Evolutionary conservation across 2,329 filamentous ascomycete genomes (phyloP), one percentile per base, ranked within the genome.

Genomic region (Xylariaceae sp.): DNA sequence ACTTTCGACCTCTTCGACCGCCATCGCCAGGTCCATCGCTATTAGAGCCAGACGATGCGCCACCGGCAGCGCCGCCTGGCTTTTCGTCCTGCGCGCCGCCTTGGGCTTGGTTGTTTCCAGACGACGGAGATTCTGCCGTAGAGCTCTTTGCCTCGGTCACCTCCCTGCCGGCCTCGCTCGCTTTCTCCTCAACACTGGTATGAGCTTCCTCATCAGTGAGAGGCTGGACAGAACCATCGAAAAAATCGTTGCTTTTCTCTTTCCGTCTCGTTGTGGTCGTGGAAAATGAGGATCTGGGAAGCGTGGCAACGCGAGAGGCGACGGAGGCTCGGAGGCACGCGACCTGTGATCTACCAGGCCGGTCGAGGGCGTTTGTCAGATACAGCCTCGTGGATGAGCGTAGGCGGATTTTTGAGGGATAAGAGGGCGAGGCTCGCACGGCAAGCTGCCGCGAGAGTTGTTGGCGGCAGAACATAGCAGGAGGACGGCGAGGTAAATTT

Each of bases 1-100:
- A 79, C 67, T 88, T 92, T 60, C 84, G 81, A 49, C 90, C 86
- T 65, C 84, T 88, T 71, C 83, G 87, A 45, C 87, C 83, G 19
- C 86, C 81, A 61, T 86, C 84, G 38, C 81, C 77, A 3, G 76
- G 72, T 10, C 81, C 80, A 59, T 87, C 84, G 49, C 78, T 78
- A 14, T 78, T 69, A 2, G 77, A 75, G 7, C 79, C 57, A 53
- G 69, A 77, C 59, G 75, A 73, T 17, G 73, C 69, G 41, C 79
- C 78, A 40, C 80, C 81, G 44, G 84, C 80, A 44, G 84, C 77
- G 62, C 82, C 82, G 34, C 81, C 77, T 38, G 75, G 76, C 62
- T 82, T 84, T 47, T 76, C 79, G 64, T 88, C 83, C 42, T 71
- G 60, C n/a, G 68, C 61, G 36, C 73, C 68, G 63, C 70, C 58